Evolutionary conservation across 75 land plant species (phyloP), one percentile per base, ranked within the genome.

Genomic region (Isoetes taiwanensis): DNA sequence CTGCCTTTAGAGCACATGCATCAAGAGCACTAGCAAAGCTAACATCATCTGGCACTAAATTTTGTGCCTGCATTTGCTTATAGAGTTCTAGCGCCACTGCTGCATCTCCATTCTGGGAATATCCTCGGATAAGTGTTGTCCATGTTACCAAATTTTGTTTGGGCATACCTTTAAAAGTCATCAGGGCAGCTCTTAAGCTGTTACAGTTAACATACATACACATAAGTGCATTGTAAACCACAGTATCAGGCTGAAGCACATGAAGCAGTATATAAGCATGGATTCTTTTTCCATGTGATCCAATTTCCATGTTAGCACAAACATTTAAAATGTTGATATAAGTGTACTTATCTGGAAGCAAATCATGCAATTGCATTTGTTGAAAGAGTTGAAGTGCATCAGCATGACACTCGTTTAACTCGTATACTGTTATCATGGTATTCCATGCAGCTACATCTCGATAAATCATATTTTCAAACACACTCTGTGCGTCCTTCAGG

Each of bases 311-410:
- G n/a, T n/a, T n/a, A n/a, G n/a, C n/a, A n/a, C n/a, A n/a, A n/a
- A n/a, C n/a, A n/a, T n/a, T n/a, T n/a, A n/a, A n/a, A n/a, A n/a
- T n/a, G n/a, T n/a, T n/a, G n/a, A n/a, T n/a, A n/a, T n/a, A 70
- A 30, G 66, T 76, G 0, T 58, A 53, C n/a, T 66, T 50, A 34
- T 76, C 74, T n/a, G 78, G 74, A 26, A 27, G 43, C 32, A 66
- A 24, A 32, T 58, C 62, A 0, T 27, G 57, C 17, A 5, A 16
- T 20, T 31, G 12, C 12, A 31, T 23, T 20, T 28, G 27, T 52
- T 52, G 12, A 28, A 20, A 19, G 41, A 76, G 9, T 14, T 11
- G 6, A 20, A 65, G 0, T 10, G 63, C 65, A 6, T 66, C 43
- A 9, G 8, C 32, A 30, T 34, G 34, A 59, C 32, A 32, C 9